Base-by-base conservation (phyloP, 345 rosid genomes). In the Conringia planisiliqua region DNA sequence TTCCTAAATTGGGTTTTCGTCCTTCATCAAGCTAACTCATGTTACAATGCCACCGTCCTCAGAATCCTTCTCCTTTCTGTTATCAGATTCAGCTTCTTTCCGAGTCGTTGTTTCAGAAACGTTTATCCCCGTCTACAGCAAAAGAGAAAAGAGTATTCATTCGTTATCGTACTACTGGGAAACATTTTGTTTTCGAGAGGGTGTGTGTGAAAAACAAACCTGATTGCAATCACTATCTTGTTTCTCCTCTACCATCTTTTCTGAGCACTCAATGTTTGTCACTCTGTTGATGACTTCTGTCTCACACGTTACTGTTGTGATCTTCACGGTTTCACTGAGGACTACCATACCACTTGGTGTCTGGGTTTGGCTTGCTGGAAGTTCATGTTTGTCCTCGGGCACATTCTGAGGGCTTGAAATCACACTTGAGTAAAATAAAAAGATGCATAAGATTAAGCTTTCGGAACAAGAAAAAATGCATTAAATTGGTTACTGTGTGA, bases 301-400 rank as follows among this genome's bases (percentile, higher is more conserved):
- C 74, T 79, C 82, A 54, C 48, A 48, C 36, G 83, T 74, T 62
- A 79, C 90, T 72, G 77, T 80, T 6, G 90, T 80, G 74, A 85
- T 47, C 66, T 83, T 76, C 10, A 79, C 76, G 5, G 85, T 72
- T 73, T 81, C 77, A 71, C 85, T 87, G 57, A 80, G 75, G 63
- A 80, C 47, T 61, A 83, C 81, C 74, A 77, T 81, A 80, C 76
- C 74, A 70, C 43, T 66, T 64, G 72, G 50, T 35, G 58, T 35
- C 71, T 26, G 81, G 61, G 70, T 62, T n/a, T 81, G 79, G 71
- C 44, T 66, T 36, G 62, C 30, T 71, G 89, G 65, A 68, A 80
- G 50, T 76, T 68, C 80, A 66, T 76, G 70, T 68, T 83, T 80
- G 81, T 81, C 86, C 78, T 77, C 78, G 9, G 66, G 75, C 26